Evolutionary conservation across 1,284 basidiomycete genomes (phyloP).

Genomic region (Trichosporon sp.): DNA sequence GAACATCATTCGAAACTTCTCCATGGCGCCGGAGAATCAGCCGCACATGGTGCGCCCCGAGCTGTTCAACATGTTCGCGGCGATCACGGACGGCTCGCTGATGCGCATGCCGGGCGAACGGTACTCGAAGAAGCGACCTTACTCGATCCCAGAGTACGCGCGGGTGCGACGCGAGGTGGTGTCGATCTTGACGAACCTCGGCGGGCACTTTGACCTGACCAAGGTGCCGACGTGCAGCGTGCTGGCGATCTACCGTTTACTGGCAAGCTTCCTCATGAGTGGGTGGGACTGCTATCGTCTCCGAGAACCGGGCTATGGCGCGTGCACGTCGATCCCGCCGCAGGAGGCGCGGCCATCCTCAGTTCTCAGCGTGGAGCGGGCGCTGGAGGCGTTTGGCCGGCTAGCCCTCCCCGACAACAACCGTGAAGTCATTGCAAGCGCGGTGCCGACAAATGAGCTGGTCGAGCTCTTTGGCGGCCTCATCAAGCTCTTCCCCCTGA

Average conservation of each 20-base stretch:
- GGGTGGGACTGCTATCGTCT: conserved; percentile 55
- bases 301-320: conserved; percentile 50
- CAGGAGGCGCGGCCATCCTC: conserved; percentile 26
- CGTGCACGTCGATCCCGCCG: conserved; percentile 16
- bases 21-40: conserved; percentile 66
- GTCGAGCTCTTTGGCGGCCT: conserved; percentile 63
- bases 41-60: conserved; percentile 60
- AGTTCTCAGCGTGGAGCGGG: conserved; percentile 47
- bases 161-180: conserved; percentile 71
- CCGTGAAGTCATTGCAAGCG: conserved; percentile 62
- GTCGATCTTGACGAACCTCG: conserved; percentile 65
- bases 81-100: conserved; percentile 55
- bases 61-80: conserved; percentile 62
- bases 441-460: conserved; percentile 58
- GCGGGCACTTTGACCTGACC: conserved; percentile 52
- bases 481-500: conserved; percentile 73
- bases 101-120: conserved; percentile 46
- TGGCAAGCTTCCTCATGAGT: conserved; percentile 62
- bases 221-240: conserved; percentile 49
- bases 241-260: conserved; percentile 59
- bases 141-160: conserved; percentile 67
- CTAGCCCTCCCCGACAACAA: conserved; percentile 72
- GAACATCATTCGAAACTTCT: conserved; percentile 82
- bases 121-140: conserved; percentile 38
- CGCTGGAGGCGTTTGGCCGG: conserved; percentile 75